These are phyloP conservation scores for Stentor coeruleus DNA, from an alignment of 73 alveolate genomes.

Conservation along the genomic window DNA sequence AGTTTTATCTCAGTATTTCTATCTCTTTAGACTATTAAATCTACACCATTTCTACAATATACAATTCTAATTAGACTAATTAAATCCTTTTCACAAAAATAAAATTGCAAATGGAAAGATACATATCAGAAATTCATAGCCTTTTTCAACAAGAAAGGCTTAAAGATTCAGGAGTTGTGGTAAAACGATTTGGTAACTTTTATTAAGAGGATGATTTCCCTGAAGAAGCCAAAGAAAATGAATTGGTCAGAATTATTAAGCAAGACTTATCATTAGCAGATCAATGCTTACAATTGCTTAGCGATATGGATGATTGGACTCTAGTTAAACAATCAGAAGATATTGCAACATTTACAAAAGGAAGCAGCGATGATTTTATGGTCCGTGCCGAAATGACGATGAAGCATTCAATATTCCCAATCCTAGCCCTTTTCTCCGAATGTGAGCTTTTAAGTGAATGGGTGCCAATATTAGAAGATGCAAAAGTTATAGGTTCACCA, in stretches of 20 bases:
- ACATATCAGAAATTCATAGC: too few species aligned
- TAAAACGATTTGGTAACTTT: not conserved
- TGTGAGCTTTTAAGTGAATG: not conserved
- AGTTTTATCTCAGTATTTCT: too few species aligned
- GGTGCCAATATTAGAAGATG: constrained; percentile 12
- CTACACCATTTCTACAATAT: too few species aligned
- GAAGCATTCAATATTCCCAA: not conserved
- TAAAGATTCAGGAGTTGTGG: too few species aligned
- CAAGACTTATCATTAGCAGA: not conserved
- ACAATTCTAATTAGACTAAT: too few species aligned
- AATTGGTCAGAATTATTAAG: not conserved
- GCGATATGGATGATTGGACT: not conserved
- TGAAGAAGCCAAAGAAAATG: not conserved
- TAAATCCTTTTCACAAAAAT: too few species aligned
- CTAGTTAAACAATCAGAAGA: not conserved
- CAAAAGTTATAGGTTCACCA: not conserved
- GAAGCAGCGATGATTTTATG: not conserved
- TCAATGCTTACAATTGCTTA: not conserved
- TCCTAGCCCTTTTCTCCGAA: constrained; percentile 11
- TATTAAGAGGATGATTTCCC: not conserved
- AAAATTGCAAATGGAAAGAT: too few species aligned
- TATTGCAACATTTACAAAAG: constrained; percentile 18
- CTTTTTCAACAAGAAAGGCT: too few species aligned
- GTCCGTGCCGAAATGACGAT: constrained; percentile 16
- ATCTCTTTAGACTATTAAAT: too few species aligned